These are phyloP conservation scores for Daldinia sp. DNA, from an alignment of 2,329 filamentous ascomycete genomes.

Conservation along the genomic window DNA sequence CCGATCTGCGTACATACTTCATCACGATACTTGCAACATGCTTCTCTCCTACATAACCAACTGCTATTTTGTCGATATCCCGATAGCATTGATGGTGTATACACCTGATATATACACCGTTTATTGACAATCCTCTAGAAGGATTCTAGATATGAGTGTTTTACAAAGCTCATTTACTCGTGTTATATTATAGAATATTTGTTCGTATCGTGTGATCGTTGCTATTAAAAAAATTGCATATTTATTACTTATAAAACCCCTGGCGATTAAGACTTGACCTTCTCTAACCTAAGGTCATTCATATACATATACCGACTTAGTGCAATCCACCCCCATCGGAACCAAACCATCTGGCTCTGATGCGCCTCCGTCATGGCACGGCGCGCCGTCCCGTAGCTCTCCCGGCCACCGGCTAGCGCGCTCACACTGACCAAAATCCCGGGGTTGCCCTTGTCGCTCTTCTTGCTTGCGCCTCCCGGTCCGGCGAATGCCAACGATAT, in stretches of 20 bases:
- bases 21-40: constrained; percentile 3
- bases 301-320: constrained; percentile 94
- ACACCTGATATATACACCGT: not conserved
- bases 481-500: constrained; percentile 58
- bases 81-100: not conserved
- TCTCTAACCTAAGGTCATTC: constrained; percentile 78
- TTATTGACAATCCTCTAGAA: not conserved
- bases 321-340: constrained; percentile 93
- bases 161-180: not conserved
- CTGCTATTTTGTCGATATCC: not conserved
- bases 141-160: not conserved
- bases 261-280: constrained; percentile 46
- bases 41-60: not conserved
- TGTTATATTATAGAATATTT: no score
- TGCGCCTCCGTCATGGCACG: constrained; percentile 90
- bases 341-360: constrained; percentile 98
- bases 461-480: constrained; percentile 26
- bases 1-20: not conserved
- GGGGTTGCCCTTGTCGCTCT: constrained; percentile 58
- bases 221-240: no score
- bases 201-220: no score
- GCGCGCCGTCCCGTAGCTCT: constrained; percentile 68
- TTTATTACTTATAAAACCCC: no score
- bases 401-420: constrained; percentile 66
- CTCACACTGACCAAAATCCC: constrained; percentile 75